These are phyloP conservation scores for Trichoderma simmonsii DNA, from an alignment of 2,329 filamentous ascomycete species.

Conservation along the genomic window DNA sequence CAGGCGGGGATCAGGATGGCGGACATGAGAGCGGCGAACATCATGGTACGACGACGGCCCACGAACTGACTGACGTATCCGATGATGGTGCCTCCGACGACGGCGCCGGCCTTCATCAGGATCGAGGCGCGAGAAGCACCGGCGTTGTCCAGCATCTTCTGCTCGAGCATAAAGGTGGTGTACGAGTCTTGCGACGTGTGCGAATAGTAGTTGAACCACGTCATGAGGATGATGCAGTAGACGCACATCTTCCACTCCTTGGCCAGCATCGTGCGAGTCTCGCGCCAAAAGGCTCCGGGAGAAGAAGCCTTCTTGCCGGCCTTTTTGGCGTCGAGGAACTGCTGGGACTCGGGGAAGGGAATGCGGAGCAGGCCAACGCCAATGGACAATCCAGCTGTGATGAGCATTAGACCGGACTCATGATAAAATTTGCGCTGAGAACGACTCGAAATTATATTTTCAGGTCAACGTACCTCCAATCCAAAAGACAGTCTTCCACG, in stretches of 20 bases:
- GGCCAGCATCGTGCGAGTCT: conserved; percentile 64
- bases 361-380: conserved; percentile 65
- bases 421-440: neutral
- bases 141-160: conserved; percentile 65
- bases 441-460: neutral
- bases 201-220: conserved; percentile 71
- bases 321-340: conserved; percentile 69
- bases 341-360: conserved; percentile 69
- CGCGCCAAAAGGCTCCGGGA: conserved; percentile 60
- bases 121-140: conserved; percentile 72
- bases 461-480: conserved; percentile 47
- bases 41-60: conserved; percentile 68
- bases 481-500: conserved; percentile 77
- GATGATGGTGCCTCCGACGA: conserved; percentile 68
- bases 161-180: conserved; percentile 73
- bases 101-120: conserved; percentile 75
- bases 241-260: conserved; percentile 74
- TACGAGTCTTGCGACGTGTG: conserved; percentile 80
- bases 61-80: conserved; percentile 74
- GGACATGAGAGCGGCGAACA: conserved; percentile 58
- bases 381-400: conserved; percentile 60
- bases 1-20: conserved; percentile 64
- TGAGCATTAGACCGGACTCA: neutral
- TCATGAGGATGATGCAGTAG: conserved; percentile 77
- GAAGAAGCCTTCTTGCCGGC: conserved; percentile 49